A percentile compares a stretch with the other conserved stretches of the same genome.
These are phyloP conservation scores for Microdochium trichocladiopsis DNA, from an alignment of 2,329 filamentous ascomycete species.

Conservation along the genomic window DNA sequence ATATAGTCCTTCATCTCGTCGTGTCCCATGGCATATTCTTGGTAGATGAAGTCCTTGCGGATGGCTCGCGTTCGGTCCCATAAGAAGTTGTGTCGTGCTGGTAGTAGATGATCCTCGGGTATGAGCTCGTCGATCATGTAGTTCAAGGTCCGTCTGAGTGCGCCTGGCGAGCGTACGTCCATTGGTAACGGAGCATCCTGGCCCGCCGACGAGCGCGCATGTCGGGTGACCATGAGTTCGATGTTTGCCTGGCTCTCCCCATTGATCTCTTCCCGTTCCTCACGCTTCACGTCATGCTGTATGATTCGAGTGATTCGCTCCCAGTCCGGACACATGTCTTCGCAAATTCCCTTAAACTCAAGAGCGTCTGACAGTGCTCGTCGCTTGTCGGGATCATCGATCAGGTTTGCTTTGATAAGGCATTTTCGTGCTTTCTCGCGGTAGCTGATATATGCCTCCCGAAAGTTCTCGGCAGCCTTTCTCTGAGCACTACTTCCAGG, in stretches of 20 bases:
- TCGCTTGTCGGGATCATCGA: slow-evolving; percentile 58
- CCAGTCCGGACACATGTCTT: slow-evolving; percentile 64
- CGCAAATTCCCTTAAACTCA: slow-evolving; percentile 60
- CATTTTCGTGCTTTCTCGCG: slow-evolving; percentile 48
- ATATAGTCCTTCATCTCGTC: slow-evolving; percentile 52
- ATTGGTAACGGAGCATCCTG: slow-evolving; percentile 61
- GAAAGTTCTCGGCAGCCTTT: slow-evolving; percentile 44
- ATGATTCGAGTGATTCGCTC: slow-evolving; percentile 57
- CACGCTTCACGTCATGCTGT: slow-evolving; percentile 48
- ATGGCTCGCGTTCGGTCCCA: slow-evolving; percentile 64
- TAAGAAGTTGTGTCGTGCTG: slow-evolving; percentile 52
- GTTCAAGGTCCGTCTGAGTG: slow-evolving; percentile 52
- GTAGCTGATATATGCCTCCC: slow-evolving; percentile 49
- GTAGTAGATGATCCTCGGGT: slow-evolving; percentile 45
- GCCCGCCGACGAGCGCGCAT: slow-evolving; percentile 61
- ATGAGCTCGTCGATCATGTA: slow-evolving; percentile 57
- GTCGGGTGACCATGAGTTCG: slow-evolving; percentile 56
- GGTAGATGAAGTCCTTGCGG: slow-evolving; percentile 61
- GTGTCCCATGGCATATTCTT: slow-evolving; percentile 47
- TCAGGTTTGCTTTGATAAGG: slow-evolving; percentile 50
- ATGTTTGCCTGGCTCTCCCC: slow-evolving; percentile 38
- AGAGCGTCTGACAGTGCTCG: slow-evolving; percentile 57
- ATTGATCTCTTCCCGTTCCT: slow-evolving; percentile 41
- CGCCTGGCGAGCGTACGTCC: slow-evolving; percentile 56
- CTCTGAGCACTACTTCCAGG: slow-evolving; percentile 45